Percentiles rank a stretch among this genome's conserved stretches.
These are phyloP conservation scores for Trypanosoma cruzi DNA, from an alignment of 208 protist genomes.

Conservation along the genomic window DNA sequence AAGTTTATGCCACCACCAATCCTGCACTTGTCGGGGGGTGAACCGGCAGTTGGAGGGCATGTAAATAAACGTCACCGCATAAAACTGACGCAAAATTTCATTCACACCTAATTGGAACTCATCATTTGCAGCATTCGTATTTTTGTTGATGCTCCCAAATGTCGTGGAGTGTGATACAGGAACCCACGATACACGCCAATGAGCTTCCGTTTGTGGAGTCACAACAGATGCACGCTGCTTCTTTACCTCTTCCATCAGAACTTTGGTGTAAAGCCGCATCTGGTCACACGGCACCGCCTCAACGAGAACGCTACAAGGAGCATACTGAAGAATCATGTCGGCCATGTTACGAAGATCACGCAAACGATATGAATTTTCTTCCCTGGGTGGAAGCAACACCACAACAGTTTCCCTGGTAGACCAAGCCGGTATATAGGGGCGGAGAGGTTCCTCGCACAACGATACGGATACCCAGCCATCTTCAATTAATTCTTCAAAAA, in stretches of 20 bases:
- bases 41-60: slow-evolving; percentile 40
- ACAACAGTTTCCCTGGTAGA: slow-evolving; percentile 34
- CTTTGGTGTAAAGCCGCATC: background rate
- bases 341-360: slow-evolving; percentile 26
- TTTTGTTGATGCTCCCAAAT: background rate
- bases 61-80: slow-evolving; percentile 27
- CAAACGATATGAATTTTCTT: background rate
- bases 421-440: slow-evolving; percentile 57
- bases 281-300: slow-evolving; percentile 15
- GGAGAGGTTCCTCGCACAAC: slow-evolving; percentile 5
- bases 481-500: slow-evolving; percentile 52
- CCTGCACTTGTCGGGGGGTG: slow-evolving; percentile 38
- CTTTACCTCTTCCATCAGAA: slow-evolving; percentile 16
- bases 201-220: background rate
- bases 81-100: slow-evolving; percentile 23
- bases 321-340: slow-evolving; percentile 39
- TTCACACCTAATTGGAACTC: slow-evolving; percentile 24
- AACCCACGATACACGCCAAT: slow-evolving; percentile 38
- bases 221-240: slow-evolving; percentile 8
- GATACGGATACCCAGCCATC: slow-evolving; percentile 38
- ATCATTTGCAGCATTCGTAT: background rate
- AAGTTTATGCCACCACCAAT: slow-evolving; percentile 57
- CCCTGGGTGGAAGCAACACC: slow-evolving; percentile 54
- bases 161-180: slow-evolving; percentile 4
- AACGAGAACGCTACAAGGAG: slow-evolving; percentile 61